Evolutionary conservation across 306 rosid species (phyloP), one percentile per base, ranked within the genome.

Genomic region (Vigna trinervia): DNA sequence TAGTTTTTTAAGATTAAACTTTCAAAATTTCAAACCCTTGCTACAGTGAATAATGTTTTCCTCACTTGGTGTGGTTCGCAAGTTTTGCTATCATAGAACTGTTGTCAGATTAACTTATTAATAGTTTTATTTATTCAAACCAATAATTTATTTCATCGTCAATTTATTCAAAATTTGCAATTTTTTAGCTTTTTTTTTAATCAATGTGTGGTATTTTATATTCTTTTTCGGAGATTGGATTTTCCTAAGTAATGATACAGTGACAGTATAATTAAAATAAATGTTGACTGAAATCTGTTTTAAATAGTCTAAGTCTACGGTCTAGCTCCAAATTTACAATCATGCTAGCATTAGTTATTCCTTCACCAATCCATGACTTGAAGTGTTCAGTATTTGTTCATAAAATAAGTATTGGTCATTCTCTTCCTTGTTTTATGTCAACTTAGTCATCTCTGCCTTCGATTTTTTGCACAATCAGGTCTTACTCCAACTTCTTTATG

Each of bases 321-420:
- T 58, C 63, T 20, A 8, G 34, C 22, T 32, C 14, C 19, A 46
- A 56, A 17, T 66, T 46, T 13, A 15, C 9, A 61, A n/a, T 23
- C 30, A 36, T 17, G 81, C 59, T 54, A 22, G 19, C 58, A 23
- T 75, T 20, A 26, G 74, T 15, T 54, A 15, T n/a, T 26, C 36
- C 20, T 45, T 28, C 51, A 30, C 23, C 22, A 17, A 38, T 39
- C 51, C 50, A 64, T 64, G 48, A 1, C 17, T 11, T 57, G 36
- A 22, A 22, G 9, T 13, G 14, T 36, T 38, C 4, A 9, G 34
- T 62, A 3, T 61, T 38, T 63, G 5, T 38, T 38, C 28, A 17
- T 2, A 36, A 63, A 63, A 36, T 9, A 17, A 17, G 17, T 38
- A 36, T 32, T 8, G 69, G 47, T 34, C 13, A n/a, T 5, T 36